These are phyloP conservation scores for Xylaria castorea DNA, from an alignment of 495 filamentous ascomycete species.

Conservation along the genomic window DNA sequence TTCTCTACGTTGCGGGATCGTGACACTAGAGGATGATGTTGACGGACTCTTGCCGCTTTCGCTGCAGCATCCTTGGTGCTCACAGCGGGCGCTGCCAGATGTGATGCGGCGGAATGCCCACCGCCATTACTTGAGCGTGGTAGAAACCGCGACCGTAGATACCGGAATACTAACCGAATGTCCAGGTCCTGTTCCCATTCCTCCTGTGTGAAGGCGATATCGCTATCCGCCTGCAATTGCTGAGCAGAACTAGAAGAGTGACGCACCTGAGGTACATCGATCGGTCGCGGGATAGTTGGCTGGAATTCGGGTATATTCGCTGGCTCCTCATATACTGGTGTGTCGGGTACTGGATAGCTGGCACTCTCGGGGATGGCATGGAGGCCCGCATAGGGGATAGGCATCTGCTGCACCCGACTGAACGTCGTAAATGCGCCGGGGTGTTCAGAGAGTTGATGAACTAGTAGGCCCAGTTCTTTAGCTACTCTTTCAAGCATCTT, in stretches of 20 bases:
- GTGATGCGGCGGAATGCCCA: conserved; percentile 42
- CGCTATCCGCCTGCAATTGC: conserved; percentile 32
- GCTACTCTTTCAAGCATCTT: conserved; percentile 83
- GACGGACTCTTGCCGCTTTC: conserved; percentile 80
- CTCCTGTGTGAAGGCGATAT: conserved; percentile 58
- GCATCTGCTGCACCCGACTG: conserved; percentile 56
- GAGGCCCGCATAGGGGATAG: conserved; percentile 62
- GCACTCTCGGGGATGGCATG: conserved; percentile 59
- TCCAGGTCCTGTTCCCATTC: conserved; percentile 92
- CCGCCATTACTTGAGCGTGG: conserved; percentile 38
- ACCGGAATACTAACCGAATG: conserved; percentile 85
- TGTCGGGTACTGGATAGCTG: conserved; percentile 35
- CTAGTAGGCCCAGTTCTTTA: conserved; percentile 81
- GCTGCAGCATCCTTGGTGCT: conserved; percentile 70
- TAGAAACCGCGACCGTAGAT: conserved; percentile 78
- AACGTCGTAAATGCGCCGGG: conserved; percentile 84
- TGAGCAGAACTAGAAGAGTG: conserved; percentile 26
- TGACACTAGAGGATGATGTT: conserved; percentile 83
- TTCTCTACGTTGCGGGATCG: conserved; percentile 58
- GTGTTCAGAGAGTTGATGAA: conserved; percentile 82
- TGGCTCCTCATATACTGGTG: conserved; percentile 33
- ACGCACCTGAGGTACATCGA: conserved; percentile 34
- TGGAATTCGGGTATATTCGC: conserved; percentile 51
- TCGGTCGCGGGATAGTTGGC: conserved; percentile 55
- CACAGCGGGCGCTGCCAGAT: conserved; percentile 50